Evolutionary conservation across 2,329 filamentous ascomycete genomes (phyloP), one percentile per base, ranked within the genome.

Genomic region (Cucurbitaria berberidis): DNA sequence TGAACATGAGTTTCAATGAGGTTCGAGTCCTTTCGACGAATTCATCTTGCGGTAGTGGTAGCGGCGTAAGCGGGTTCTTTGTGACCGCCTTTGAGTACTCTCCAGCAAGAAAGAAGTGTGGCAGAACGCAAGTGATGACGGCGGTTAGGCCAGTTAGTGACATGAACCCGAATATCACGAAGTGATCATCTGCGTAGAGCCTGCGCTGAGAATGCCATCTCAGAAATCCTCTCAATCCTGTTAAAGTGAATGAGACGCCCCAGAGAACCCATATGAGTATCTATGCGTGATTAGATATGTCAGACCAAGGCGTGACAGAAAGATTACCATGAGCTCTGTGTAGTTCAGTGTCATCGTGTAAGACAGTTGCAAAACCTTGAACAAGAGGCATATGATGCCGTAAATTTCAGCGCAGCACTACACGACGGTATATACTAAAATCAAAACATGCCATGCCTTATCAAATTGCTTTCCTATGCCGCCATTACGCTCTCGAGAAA

Each of bases 1-100:
- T 49, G 26, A 53, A 49, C 45, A 53, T 49, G 7, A 53, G 32
- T 18, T 53, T 53, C 2, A 53, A 42, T 5, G 51, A 38, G 1
- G 45, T 53, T 15, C 30, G 45, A 3, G 39, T 48, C 2, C 46
- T 48, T 15, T 35, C 30, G 13, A 38, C 2, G 2, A 50, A 50
- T 5, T 50, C 48, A 13, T 45, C 40, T 1, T 16, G 16, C 6
- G 45, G 41, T 6, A 45, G 21, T 18, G 32, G 54, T 24, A 55
- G 18, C 1, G 39, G 48, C 2, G 53, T 52, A 0, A 34, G 18
- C 1, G 38, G 38, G 27, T 48, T 29, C 3, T 10, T 1, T 16
- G 36, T 41, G 5, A 24, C 27, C 19, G 45, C 53, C 26, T 34
- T 53, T 1, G 21, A 9, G 10, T 57, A 57, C n/a, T 21, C 26